These are phyloP conservation scores for Arbutus unedo DNA, from an alignment of 148 eudicot species.

Conservation along the genomic window DNA sequence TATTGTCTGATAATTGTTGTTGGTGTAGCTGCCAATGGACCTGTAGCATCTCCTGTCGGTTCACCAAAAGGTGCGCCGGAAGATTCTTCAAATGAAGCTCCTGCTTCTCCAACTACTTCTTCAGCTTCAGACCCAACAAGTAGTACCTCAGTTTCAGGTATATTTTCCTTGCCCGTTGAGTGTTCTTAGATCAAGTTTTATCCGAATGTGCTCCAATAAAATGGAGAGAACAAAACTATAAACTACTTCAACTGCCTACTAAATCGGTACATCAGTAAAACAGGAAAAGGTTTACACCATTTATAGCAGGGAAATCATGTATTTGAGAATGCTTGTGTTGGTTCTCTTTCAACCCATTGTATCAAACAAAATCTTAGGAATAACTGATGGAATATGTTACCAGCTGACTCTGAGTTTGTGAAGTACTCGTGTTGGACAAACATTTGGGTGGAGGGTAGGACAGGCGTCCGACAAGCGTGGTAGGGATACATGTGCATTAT, in stretches of 20 bases:
- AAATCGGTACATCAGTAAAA: background rate
- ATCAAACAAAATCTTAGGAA: too few species aligned
- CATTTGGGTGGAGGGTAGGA: too few species aligned
- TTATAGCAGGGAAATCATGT: too few species aligned
- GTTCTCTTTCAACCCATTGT: too few species aligned
- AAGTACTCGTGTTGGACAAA: too few species aligned
- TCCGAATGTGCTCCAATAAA: background rate
- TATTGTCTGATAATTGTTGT: background rate
- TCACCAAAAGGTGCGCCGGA: background rate
- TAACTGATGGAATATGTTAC: too few species aligned
- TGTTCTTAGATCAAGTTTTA: background rate
- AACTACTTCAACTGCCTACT: background rate
- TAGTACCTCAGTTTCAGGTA: background rate
- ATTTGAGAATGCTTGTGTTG: too few species aligned
- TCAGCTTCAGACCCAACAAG: conserved; percentile 21
- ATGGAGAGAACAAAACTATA: background rate
- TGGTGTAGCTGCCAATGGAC: conserved; percentile 2
- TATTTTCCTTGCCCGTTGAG: background rate
- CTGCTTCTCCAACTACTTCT: conserved; percentile 21
- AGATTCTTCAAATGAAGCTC: background rate
- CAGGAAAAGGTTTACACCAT: background rate
- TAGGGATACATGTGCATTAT: too few species aligned
- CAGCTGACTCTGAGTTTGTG: too few species aligned
- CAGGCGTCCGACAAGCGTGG: too few species aligned
- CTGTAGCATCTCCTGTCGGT: background rate